Evolutionary conservation across 352 stramenopile genomes (phyloP).

Genomic region (Aphanomyces invadans): DNA sequence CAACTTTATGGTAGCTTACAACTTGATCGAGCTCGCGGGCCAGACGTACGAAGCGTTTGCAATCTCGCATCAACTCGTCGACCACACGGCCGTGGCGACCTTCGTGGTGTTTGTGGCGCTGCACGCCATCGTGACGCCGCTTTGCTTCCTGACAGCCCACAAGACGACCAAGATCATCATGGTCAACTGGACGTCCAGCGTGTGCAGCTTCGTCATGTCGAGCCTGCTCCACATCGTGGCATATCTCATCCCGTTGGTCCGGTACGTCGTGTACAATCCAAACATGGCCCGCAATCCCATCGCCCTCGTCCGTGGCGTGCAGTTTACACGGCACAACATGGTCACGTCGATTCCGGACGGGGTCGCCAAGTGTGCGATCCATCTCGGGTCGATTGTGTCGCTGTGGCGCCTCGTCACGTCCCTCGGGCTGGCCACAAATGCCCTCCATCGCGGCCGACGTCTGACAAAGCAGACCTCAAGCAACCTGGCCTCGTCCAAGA

Average conservation of each 20-base stretch:
- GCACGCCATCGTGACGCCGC: background rate
- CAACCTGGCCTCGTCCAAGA: background rate
- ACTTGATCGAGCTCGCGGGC: background rate
- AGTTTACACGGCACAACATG: background rate
- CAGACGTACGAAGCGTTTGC: background rate
- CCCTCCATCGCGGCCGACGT: no score
- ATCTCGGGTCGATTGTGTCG: background rate
- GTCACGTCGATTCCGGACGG: background rate
- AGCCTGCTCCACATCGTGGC: background rate
- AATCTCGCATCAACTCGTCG: background rate
- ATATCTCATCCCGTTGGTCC: background rate
- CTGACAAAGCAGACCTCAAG: background rate
- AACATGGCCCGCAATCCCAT: background rate
- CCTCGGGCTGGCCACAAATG: background rate
- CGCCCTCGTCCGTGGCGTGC: background rate
- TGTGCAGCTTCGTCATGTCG: background rate
- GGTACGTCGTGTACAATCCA: background rate
- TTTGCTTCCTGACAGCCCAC: background rate
- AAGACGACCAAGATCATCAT: background rate
- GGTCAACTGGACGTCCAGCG: background rate
- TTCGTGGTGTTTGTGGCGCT: background rate
- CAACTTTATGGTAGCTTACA: background rate
- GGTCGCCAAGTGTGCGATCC: background rate
- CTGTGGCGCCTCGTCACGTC: background rate
- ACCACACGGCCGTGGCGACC: background rate